These are phyloP conservation scores for Magnolia officinalis DNA, from an alignment of 164 flowering plant genomes.

Conservation along the genomic window DNA sequence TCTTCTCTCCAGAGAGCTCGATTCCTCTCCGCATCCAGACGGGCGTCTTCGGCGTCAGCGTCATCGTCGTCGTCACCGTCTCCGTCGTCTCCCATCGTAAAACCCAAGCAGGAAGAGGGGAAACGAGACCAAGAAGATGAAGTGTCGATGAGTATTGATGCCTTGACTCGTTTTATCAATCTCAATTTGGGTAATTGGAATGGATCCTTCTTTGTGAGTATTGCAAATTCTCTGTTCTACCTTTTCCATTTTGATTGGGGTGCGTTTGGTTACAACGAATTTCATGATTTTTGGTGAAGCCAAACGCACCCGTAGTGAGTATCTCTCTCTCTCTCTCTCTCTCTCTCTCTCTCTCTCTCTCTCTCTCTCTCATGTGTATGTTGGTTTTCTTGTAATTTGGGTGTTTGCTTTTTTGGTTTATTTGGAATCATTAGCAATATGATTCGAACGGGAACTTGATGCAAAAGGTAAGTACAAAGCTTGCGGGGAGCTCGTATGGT, in stretches of 20 bases:
- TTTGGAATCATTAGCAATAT: conserved; percentile 55
- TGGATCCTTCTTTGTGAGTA: conserved; percentile 60
- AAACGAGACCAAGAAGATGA: conserved; percentile 12
- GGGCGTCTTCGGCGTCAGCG: background rate
- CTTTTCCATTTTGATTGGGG: background rate
- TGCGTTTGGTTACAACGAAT: background rate
- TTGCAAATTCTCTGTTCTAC: background rate
- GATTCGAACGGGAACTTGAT: conserved; percentile 64
- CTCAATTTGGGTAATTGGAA: conserved; percentile 73
- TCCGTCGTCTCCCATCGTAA: conserved; percentile 14
- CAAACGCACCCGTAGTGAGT: background rate
- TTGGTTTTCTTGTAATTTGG: background rate
- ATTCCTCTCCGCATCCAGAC: background rate
- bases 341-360: background rate
- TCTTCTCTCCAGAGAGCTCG: background rate
- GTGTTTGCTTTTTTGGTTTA: background rate
- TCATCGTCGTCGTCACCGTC: conserved; percentile 11
- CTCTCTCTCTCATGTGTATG: background rate
- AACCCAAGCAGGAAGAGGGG: conserved; percentile 10
- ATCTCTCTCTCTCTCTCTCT: background rate
- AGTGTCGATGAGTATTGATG: conserved; percentile 47
- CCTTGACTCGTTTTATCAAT: conserved; percentile 54
- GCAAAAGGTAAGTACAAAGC: conserved; percentile 69
- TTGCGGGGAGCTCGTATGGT: conserved; percentile 79
- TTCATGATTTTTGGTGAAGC: background rate